Evolutionary conservation across 108 stramenopile genomes (phyloP).

Genomic region (Epithemia pelagica): DNA sequence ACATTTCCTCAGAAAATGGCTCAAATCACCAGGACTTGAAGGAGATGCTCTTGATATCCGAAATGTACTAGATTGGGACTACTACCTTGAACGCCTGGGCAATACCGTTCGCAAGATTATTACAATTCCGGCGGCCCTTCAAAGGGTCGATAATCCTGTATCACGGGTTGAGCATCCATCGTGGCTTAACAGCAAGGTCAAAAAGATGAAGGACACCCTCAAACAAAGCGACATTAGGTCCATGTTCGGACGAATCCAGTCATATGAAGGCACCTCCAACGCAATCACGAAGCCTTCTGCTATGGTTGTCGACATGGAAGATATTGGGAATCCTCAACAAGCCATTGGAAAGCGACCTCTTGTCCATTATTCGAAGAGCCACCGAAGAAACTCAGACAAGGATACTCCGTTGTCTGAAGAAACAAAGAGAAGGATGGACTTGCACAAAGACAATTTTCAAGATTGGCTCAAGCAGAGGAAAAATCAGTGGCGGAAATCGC

Average conservation of each 20-base stretch:
- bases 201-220: slow-evolving; percentile 74
- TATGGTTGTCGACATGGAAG: slow-evolving; percentile 61
- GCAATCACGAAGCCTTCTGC: neutral
- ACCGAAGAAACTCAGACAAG: neutral
- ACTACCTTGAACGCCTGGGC: slow-evolving; percentile 93
- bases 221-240: slow-evolving; percentile 80
- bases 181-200: slow-evolving; percentile 87
- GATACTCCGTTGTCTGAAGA: neutral
- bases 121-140: slow-evolving; percentile 97
- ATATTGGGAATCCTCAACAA: slow-evolving; percentile 25
- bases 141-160: slow-evolving; percentile 91
- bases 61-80: slow-evolving; percentile 95
- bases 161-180: slow-evolving; percentile 92
- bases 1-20: slow-evolving; percentile 90
- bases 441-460: slow-evolving; percentile 52
- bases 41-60: slow-evolving; percentile 90
- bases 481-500: slow-evolving; percentile 65
- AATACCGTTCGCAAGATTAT: slow-evolving; percentile 98
- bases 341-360: slow-evolving; percentile 47
- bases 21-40: slow-evolving; percentile 79
- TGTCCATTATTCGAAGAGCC: slow-evolving; percentile 38
- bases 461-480: slow-evolving; percentile 91
- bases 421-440: neutral
- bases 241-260: slow-evolving; percentile 45
- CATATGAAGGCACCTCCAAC: no score